These are phyloP conservation scores for Cupressus sempervirens DNA, from an alignment of 75 land plant species.

Conservation along the genomic window DNA sequence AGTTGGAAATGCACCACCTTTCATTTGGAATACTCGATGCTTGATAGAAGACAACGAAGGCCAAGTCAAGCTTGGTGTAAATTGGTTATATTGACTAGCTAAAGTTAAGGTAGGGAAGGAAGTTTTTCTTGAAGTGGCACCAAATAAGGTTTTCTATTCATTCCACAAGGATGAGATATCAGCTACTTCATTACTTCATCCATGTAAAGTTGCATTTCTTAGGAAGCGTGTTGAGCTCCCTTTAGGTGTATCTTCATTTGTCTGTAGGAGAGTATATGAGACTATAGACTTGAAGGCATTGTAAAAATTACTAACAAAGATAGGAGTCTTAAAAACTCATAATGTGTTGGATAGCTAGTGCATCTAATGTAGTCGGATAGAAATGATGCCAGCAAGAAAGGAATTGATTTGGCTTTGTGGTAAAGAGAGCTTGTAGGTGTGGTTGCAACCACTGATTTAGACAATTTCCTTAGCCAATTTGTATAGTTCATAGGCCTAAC, in stretches of 20 bases:
- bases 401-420: slow-evolving; percentile 54
- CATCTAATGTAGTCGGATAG: slow-evolving; percentile 73
- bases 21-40: slow-evolving; percentile 80
- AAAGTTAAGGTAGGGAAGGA: slow-evolving; percentile 89
- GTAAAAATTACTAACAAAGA: slow-evolving; percentile 69
- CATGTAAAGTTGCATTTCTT: slow-evolving; percentile 95
- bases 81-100: slow-evolving; percentile 92
- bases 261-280: slow-evolving; percentile 93
- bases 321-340: slow-evolving; percentile 47
- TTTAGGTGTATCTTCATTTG: slow-evolving; percentile 72
- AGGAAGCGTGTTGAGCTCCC: slow-evolving; percentile 86
- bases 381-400: slow-evolving; percentile 44
- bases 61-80: slow-evolving; percentile 56
- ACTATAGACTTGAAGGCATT: slow-evolving; percentile 67
- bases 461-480: slow-evolving; percentile 79
- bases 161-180: slow-evolving; percentile 94
- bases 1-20: slow-evolving; percentile 86
- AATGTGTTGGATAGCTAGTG: slow-evolving; percentile 75
- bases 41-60: slow-evolving; percentile 42
- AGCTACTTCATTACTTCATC: slow-evolving; percentile 88
- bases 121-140: slow-evolving; percentile 69
- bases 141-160: slow-evolving; percentile 95
- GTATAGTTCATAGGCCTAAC: slow-evolving; percentile 71
- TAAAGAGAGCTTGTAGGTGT: slow-evolving; percentile 70
- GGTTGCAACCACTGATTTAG: slow-evolving; percentile 74